Conservation (phyloP, 495 filamentous ascomycete genomes). For the Hypoxylon intermedium region DNA sequence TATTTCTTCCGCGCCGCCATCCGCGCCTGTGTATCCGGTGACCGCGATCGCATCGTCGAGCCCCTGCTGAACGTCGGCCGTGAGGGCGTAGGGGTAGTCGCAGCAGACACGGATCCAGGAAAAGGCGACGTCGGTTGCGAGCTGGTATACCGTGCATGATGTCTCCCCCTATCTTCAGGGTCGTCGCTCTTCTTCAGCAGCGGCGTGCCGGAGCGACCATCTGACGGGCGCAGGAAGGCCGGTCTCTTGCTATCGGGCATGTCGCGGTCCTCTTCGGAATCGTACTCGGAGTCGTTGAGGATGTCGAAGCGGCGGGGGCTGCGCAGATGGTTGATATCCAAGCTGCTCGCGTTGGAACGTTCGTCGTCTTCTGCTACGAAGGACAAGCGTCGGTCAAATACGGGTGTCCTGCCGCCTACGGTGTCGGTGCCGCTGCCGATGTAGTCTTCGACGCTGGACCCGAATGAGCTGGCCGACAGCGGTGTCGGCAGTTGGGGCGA, state of each 20-base stretch:
- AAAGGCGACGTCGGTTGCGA: conserved; percentile 44
- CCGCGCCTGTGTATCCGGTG: conserved; percentile 61
- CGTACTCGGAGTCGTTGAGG: conserved; percentile 24
- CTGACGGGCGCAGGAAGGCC: conserved; percentile 55
- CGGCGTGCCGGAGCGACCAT: conserved; percentile 62
- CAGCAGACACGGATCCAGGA: conserved; percentile 26
- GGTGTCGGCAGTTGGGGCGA: conserved; percentile 14
- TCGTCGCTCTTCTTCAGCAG: conserved; percentile 55
- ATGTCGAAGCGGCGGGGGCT: conserved; percentile 24
- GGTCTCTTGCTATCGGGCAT: conserved; percentile 43
- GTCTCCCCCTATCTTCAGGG: conserved; percentile 57
- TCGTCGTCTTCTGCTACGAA: conserved; percentile 38
- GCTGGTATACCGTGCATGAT: conserved; percentile 44
- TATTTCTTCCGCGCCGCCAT: conserved; percentile 78
- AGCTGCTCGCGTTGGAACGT: conserved; percentile 1
- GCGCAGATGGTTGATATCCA: conserved; percentile 13
- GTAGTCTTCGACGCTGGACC: conserved; percentile 36
- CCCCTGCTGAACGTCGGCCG: conserved; percentile 53
- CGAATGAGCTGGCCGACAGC: conserved; percentile 35
- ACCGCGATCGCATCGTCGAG: conserved; percentile 67
- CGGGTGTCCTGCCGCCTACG: conserved; percentile 32
- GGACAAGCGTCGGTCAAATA: conserved; percentile 27
- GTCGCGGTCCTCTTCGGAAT: conserved; percentile 35
- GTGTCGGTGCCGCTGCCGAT: conserved; percentile 40
- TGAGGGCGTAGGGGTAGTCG: conserved; percentile 19